Conservation (phyloP, 805 yeast species). For the Zygosaccharomyces pseudorouxii region DNA sequence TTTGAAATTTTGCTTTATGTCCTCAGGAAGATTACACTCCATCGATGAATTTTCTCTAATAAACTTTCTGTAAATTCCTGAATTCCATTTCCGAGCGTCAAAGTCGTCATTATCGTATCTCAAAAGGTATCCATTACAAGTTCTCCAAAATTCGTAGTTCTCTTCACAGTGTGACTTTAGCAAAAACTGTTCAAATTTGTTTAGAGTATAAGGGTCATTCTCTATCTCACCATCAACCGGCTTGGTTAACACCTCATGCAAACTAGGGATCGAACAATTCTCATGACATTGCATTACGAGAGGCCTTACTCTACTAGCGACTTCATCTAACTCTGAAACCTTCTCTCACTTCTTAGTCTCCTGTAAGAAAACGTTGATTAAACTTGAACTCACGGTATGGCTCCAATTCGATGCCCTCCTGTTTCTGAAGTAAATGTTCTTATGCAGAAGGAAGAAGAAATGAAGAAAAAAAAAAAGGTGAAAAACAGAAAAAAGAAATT, state of each 20-base stretch:
- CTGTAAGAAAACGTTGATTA: not conserved
- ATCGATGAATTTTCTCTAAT: slow-evolving; percentile 26
- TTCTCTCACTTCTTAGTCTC: not conserved
- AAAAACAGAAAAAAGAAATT: not conserved
- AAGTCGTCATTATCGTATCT: slow-evolving; percentile 7
- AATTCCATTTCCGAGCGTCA: slow-evolving; percentile 23
- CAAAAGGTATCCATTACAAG: slow-evolving; percentile 10
- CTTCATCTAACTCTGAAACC: not conserved
- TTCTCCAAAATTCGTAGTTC: slow-evolving; percentile 27
- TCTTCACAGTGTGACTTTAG: slow-evolving; percentile 31
- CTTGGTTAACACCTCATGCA: slow-evolving; percentile 1
- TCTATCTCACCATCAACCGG: not conserved
- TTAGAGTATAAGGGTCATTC: slow-evolving; percentile 14
- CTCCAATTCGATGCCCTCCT: not conserved
- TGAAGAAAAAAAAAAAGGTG: not conserved
- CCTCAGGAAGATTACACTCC: slow-evolving; percentile 33
- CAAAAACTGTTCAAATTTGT: slow-evolving; percentile 24
- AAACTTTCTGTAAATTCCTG: slow-evolving; percentile 21
- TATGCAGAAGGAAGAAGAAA: too few species aligned
- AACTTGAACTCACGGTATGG: not conserved
- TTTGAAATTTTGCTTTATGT: slow-evolving; percentile 21
- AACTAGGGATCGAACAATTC: not conserved
- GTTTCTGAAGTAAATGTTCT: not conserved
- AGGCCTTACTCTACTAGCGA: not conserved
- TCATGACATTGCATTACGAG: slow-evolving; percentile 1